These are phyloP conservation scores for Backusella mclennaniae DNA, from an alignment of 192 early-diverging fungal genomes.

Conservation along the genomic window DNA sequence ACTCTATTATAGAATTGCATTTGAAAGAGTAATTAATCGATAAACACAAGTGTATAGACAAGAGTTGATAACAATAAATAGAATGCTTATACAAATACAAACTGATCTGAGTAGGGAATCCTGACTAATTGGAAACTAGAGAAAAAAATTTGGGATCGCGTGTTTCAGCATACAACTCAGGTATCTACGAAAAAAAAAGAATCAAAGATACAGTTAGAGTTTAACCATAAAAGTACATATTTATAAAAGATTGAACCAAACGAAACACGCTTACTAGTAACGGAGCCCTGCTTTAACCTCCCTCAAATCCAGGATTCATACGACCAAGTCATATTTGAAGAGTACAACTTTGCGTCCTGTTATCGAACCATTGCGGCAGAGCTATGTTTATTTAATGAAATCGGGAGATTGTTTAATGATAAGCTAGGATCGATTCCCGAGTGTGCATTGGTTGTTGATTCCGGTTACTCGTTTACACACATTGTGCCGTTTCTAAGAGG, in stretches of 20 bases:
- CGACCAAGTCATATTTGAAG: constrained; percentile 87
- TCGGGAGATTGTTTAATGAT: constrained; percentile 41
- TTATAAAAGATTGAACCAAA: constrained; percentile 49
- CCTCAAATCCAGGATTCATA: constrained; percentile 63
- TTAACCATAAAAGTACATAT: not conserved
- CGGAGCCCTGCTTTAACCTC: constrained; percentile 83
- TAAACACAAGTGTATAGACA: not conserved
- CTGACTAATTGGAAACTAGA: constrained; percentile 79
- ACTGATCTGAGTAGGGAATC: constrained; percentile 47
- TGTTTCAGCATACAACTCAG: constrained; percentile 59
- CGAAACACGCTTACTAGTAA: constrained; percentile 61
- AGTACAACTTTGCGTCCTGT: constrained; percentile 66
- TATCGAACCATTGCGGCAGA: constrained; percentile 46
- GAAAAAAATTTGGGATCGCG: constrained; percentile 76
- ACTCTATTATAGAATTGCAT: constrained; percentile 69
- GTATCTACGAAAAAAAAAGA: constrained; percentile 38
- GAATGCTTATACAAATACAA: constrained; percentile 1
- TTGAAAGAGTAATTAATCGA: constrained; percentile 61
- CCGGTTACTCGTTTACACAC: constrained; percentile 81
- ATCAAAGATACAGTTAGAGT: not conserved
- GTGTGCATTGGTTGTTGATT: constrained; percentile 72
- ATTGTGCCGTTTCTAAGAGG: constrained; percentile 66
- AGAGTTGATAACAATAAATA: not conserved
- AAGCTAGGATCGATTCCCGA: constrained; percentile 43
- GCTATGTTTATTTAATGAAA: constrained; percentile 55